Percentiles rank a stretch among this genome's conserved stretches.
These are phyloP conservation scores for Boletus huronensis DNA, from an alignment of 768 basidiomycete genomes.

Conservation along the genomic window DNA sequence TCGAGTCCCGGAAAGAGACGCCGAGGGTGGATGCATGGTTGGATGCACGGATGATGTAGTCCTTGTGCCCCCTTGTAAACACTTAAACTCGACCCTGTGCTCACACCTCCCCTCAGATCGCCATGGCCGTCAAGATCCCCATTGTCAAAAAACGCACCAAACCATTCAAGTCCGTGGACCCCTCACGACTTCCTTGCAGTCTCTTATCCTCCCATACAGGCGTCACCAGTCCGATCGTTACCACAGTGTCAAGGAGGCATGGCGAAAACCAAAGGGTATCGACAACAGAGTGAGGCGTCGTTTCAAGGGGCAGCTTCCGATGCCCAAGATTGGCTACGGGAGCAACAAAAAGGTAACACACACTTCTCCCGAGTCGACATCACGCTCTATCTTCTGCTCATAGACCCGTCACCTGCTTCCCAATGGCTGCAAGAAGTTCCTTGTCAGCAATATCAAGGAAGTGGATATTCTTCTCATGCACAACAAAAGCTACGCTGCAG, in stretches of 20 bases:
- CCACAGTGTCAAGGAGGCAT: conserved; percentile 94
- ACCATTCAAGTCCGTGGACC: conserved; percentile 81
- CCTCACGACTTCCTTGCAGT: neutral
- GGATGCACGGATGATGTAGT: conserved; percentile 21
- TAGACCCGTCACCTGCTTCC: conserved; percentile 94
- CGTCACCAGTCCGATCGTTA: conserved; percentile 99
- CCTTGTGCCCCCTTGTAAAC: neutral
- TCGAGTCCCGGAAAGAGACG: neutral
- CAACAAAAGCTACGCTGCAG: conserved; percentile 93
- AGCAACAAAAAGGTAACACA: conserved; percentile 73
- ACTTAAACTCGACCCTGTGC: conserved; percentile 3
- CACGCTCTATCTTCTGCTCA: conserved; percentile 2
- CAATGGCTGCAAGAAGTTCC: conserved; percentile 92
- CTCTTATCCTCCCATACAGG: conserved; percentile 41
- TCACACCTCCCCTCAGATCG: conserved; percentile 27
- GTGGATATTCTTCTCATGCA: conserved; percentile 96
- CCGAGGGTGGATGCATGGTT: conserved; percentile 22
- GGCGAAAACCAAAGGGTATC: conserved; percentile 99
- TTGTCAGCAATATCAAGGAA: conserved; percentile 91
- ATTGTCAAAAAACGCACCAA: conserved; percentile 98
- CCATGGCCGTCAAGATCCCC: conserved; percentile 51
- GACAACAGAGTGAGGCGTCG: conserved; percentile 96
- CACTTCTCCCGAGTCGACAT: neutral
- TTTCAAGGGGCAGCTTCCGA: conserved; percentile 92
- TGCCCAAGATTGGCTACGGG: conserved; percentile 90